These are phyloP conservation scores for Phoenix roebelenii DNA, from an alignment of 176 grass and related monocot species.

Conservation along the genomic window DNA sequence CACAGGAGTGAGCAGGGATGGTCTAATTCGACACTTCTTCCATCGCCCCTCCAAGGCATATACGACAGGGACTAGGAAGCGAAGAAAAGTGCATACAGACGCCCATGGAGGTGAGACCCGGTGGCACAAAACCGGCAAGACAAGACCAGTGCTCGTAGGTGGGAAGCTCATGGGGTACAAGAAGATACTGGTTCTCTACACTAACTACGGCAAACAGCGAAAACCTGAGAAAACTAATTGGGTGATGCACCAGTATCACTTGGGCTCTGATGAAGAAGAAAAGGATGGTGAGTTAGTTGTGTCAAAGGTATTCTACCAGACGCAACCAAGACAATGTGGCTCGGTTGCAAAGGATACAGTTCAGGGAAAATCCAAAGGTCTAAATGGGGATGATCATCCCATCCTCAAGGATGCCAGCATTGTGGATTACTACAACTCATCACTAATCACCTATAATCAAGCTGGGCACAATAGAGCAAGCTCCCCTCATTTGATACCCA, in stretches of 20 bases:
- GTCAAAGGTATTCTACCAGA: constrained; percentile 97
- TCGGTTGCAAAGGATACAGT: constrained; percentile 13
- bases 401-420: constrained; percentile 31
- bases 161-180: constrained; percentile 50
- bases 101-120: constrained; percentile 85
- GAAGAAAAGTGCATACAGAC: constrained; percentile 91
- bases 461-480: constrained; percentile 34
- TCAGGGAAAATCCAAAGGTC: not conserved
- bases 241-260: constrained; percentile 97
- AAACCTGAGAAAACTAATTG: constrained; percentile 90
- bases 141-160: constrained; percentile 51
- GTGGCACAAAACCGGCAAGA: constrained; percentile 99
- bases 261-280: constrained; percentile 76
- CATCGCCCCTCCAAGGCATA: constrained; percentile 95
- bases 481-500: constrained; percentile 55
- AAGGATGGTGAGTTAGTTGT: constrained; percentile 93
- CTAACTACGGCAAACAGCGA: constrained; percentile 87
- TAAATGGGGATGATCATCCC: constrained; percentile 16
- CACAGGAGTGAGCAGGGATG: constrained; percentile 76
- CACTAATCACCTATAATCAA: constrained; percentile 63
- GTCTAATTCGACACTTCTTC: constrained; percentile 94
- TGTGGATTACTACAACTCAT: constrained; percentile 55
- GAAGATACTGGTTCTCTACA: constrained; percentile 96
- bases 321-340: constrained; percentile 87
- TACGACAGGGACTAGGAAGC: constrained; percentile 84